Conservation (phyloP, 176 grass and related monocot species). For the Juncus inflexus region DNA sequence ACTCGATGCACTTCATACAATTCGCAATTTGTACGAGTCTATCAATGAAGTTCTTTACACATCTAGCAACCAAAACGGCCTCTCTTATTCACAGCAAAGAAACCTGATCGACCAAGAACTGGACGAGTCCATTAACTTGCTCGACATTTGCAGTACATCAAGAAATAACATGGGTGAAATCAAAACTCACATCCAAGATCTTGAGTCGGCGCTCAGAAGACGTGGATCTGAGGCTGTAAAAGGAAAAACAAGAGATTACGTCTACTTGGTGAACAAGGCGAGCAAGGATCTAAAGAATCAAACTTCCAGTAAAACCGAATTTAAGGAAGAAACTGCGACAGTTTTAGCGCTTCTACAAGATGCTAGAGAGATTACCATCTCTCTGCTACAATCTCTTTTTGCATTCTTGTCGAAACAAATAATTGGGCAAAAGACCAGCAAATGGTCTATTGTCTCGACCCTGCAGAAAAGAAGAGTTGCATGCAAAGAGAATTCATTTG, state of each 20-base stretch:
- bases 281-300: constrained; percentile 45
- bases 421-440: constrained; percentile 28
- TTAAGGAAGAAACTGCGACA: constrained; percentile 7
- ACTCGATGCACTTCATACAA: constrained; percentile 9
- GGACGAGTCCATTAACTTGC: neutral
- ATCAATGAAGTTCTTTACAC: constrained; percentile 26
- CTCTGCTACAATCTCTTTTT: constrained; percentile 1
- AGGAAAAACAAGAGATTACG: constrained; percentile 38
- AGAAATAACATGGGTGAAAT: constrained; percentile 35
- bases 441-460: constrained; percentile 3
- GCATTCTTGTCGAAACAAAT: constrained; percentile 10
- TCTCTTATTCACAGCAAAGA: constrained; percentile 18
- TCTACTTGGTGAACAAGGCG: constrained; percentile 33
- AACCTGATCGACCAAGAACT: constrained; percentile 22
- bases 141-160: constrained; percentile 34
- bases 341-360: neutral
- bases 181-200: constrained; percentile 38
- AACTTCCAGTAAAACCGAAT: constrained; percentile 20
- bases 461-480: neutral
- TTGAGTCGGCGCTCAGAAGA: constrained; percentile 26
- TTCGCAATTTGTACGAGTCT: constrained; percentile 20
- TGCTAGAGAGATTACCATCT: constrained; percentile 10
- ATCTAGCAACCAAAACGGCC: constrained; percentile 17
- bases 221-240: constrained; percentile 24
- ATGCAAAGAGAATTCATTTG: constrained; percentile 20